Evolutionary conservation across 2,329 filamentous ascomycete species (phyloP).

Genomic region (Neobulgaria alba): DNA sequence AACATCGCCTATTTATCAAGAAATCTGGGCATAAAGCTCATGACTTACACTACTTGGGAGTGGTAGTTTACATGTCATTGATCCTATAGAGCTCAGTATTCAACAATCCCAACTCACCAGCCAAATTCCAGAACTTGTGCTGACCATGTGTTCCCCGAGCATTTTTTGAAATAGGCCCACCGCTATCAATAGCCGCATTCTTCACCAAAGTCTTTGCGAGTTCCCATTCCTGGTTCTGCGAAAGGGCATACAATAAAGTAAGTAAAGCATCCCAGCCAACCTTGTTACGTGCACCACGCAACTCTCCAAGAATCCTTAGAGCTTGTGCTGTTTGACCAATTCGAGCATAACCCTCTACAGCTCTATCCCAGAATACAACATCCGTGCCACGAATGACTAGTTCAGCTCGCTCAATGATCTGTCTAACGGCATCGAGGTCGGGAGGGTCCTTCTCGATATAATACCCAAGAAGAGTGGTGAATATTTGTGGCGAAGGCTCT

Average conservation of each 20-base stretch:
- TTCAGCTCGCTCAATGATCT: conserved; percentile 44
- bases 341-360: conserved; percentile 57
- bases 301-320: conserved; percentile 39
- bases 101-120: conserved; percentile 17
- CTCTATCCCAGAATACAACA: conserved; percentile 58
- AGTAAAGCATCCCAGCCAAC: conserved; percentile 23
- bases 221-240: conserved; percentile 24
- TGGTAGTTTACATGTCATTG: too few species aligned
- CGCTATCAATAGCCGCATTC: conserved; percentile 21
- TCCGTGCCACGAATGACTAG: conserved; percentile 34
- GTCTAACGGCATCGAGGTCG: conserved; percentile 49
- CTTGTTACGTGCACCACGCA: conserved; percentile 26
- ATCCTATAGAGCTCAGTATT: conserved; percentile 1
- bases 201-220: conserved; percentile 25
- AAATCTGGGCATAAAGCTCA: too few species aligned
- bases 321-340: conserved; percentile 42
- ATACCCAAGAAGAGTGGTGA: conserved; percentile 63
- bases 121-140: conserved; percentile 26
- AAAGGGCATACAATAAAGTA: conserved; percentile 24
- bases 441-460: conserved; percentile 53
- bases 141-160: conserved; percentile 21
- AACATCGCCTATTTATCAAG: too few species aligned
- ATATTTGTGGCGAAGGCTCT: conserved; percentile 54
- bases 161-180: conserved; percentile 13
- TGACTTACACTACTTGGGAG: too few species aligned